Evolutionary conservation across 2,329 filamentous ascomycete genomes (phyloP).

Genomic region (Apiospora malaysiana): DNA sequence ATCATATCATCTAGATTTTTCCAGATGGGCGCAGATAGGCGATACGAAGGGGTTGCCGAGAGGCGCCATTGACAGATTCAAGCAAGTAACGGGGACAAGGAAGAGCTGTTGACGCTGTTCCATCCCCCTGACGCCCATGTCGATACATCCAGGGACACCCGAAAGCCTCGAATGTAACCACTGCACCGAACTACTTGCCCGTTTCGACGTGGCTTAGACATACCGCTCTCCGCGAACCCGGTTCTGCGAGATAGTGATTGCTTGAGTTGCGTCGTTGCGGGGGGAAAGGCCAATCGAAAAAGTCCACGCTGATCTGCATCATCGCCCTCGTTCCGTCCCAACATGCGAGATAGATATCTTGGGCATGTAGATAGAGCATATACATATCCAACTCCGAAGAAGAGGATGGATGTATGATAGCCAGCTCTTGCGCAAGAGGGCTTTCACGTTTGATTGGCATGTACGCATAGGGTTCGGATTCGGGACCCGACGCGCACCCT

Average conservation of each 20-base stretch:
- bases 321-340: background rate
- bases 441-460: background rate
- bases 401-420: background rate
- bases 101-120: too few species aligned
- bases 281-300: background rate
- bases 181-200: background rate
- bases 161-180: background rate
- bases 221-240: background rate
- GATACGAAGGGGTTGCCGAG: conserved; percentile 4
- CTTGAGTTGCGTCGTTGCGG: background rate
- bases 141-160: background rate
- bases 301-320: background rate
- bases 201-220: background rate
- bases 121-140: background rate
- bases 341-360: background rate
- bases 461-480: background rate
- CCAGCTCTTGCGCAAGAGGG: background rate
- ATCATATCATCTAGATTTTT: conserved; percentile 5
- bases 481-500: background rate
- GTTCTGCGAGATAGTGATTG: background rate
- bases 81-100: background rate
- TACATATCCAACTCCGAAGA: background rate
- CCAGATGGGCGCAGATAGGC: conserved; percentile 9
- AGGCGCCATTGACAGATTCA: conserved; percentile 1
- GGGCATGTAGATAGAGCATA: background rate